A percentile compares a stretch with the other conserved stretches of the same genome.
These are phyloP conservation scores for Microbotryomycetes sp. DNA, from an alignment of 1,284 basidiomycete species.

Conservation along the genomic window DNA sequence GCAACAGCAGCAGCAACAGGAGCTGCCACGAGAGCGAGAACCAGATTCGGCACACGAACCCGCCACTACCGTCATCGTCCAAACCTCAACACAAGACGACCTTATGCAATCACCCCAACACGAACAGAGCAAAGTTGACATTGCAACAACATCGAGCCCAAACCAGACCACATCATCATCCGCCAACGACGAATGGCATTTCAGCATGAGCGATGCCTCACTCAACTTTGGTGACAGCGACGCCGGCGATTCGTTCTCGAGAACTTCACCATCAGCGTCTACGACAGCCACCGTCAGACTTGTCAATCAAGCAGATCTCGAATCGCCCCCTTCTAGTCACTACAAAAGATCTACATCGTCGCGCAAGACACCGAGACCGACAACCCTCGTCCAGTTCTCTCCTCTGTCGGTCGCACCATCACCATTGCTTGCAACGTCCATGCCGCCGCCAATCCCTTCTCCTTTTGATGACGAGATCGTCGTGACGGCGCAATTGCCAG, in stretches of 20 bases:
- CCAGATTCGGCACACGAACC: not conserved
- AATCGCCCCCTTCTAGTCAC: not conserved
- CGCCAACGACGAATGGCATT: not conserved
- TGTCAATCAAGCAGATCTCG: not conserved
- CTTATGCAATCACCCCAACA: not conserved
- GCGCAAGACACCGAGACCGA: not conserved
- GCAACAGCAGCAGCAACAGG: slow-evolving; percentile 2
- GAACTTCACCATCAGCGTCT: not conserved
- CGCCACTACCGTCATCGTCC: not conserved
- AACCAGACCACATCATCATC: not conserved
- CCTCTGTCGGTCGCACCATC: slow-evolving; percentile 29
- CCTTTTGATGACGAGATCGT: not conserved
- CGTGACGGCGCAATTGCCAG: not conserved
- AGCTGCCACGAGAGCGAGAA: not conserved
- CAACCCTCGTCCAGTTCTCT: slow-evolving; percentile 24
- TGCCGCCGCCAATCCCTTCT: not conserved
- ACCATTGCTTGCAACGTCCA: slow-evolving; percentile 12
- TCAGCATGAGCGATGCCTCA: not conserved
- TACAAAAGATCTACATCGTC: not conserved
- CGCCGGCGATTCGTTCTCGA: not conserved
- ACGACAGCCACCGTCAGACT: not conserved
- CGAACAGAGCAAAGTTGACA: not conserved
- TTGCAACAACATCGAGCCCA: not conserved
- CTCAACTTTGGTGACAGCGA: not conserved
- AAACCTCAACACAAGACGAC: not conserved